Conservation (phyloP, 805 yeast species). For the Nematodospora valgi region DNA sequence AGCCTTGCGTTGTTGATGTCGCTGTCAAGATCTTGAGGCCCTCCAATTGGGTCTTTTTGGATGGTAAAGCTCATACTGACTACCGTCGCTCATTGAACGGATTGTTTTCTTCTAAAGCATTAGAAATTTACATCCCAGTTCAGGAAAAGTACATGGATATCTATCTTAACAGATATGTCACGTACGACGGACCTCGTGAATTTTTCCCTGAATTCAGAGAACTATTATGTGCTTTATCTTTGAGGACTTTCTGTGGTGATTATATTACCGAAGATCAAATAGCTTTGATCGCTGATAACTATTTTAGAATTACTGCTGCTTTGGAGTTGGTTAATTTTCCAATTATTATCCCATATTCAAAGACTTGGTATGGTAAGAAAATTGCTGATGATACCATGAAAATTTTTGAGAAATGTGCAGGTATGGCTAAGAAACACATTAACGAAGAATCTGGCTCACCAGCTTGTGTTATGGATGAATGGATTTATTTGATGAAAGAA, state of each 20-base stretch:
- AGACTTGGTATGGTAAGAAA: constrained; percentile 95
- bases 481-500: constrained; percentile 84
- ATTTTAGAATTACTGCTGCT: constrained; percentile 90
- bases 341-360: constrained; percentile 90
- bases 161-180: constrained; percentile 68
- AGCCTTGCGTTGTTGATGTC: constrained; percentile 98
- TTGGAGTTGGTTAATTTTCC: constrained; percentile 97
- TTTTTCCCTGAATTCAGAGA: constrained; percentile 95
- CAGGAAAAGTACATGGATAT: constrained; percentile 82
- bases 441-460: constrained; percentile 69
- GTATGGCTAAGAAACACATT: constrained; percentile 76
- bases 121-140: constrained; percentile 78
- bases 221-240: constrained; percentile 88
- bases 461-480: constrained; percentile 90
- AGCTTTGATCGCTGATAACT: constrained; percentile 84
- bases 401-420: constrained; percentile 86
- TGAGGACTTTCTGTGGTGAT: constrained; percentile 93
- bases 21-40: constrained; percentile 93
- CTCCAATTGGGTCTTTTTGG: constrained; percentile 95
- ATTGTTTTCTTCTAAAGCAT: constrained; percentile 78
- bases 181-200: constrained; percentile 60
- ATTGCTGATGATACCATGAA: constrained; percentile 94
- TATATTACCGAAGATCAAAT: constrained; percentile 92
- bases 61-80: constrained; percentile 93
- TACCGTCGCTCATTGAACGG: constrained; percentile 90